Base-by-base conservation (phyloP, 1,139 yeast genomes). In the Suhomyces anneliseae region DNA sequence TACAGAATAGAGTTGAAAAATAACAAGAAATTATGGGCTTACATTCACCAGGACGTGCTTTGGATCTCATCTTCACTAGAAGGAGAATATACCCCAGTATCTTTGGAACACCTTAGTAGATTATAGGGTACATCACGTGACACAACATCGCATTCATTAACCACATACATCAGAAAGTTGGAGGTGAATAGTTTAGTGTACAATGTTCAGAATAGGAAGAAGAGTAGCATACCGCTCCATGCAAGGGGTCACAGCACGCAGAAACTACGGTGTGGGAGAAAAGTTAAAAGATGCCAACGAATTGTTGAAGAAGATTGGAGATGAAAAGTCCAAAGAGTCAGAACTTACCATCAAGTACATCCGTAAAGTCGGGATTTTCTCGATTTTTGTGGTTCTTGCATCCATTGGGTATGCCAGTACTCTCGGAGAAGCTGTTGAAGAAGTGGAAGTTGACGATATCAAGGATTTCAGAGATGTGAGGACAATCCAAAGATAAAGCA, bases 381-480 rank as follows among this genome's bases (percentile, higher is more conserved):
- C 79, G 1, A 57, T 70, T 6, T 50, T 70, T 6, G 60, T 65
- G 7, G 74, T 72, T 1, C 40, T 74, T 8, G 68, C 68, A 34
- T 66, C 72, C 46, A 55, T 74, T 38, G 58, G 65, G 33, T 71
- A 69, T 66, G 70, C 74, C 34, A 67, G 74, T 39, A 54, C 59
- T 19, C 40, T 52, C 39, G 44, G 49, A 3, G 57, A 53, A 15
- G 48, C 52, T 1, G 35, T 36, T 6, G 40, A 34, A n/a, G 56
- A 51, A 36, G 53, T 56, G 1, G 32, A 29, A 29, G 51, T 55
- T 7, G 54, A 49, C 15, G 59, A 44, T 36, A 29, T 55, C 15
- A 40, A 48, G 39, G 58, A 53, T 34, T 43, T 56, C 42, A 51
- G 44, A 46, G 49, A 49, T 43, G 42, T 54, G 42, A 36, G 59